These are phyloP conservation scores for Pythium vanterpoolii DNA, from an alignment of 352 stramenopile genomes.

Conservation along the genomic window DNA sequence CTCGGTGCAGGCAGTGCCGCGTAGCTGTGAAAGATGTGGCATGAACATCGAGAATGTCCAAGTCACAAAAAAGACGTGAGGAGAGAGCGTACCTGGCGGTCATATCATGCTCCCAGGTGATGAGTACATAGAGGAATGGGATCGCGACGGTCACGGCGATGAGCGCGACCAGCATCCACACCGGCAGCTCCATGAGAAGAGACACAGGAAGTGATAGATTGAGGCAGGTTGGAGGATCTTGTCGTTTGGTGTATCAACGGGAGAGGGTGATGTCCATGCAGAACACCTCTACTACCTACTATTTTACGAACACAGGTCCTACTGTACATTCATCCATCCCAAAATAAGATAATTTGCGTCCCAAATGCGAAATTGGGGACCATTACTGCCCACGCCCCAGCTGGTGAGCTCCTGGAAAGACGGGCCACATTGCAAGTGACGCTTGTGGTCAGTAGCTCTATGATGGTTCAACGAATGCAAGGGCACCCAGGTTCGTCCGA, in stretches of 20 bases:
- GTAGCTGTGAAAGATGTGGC: slow-evolving; percentile 30
- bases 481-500: background rate
- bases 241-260: background rate
- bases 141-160: slow-evolving; percentile 49
- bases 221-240: slow-evolving; percentile 7
- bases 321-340: background rate
- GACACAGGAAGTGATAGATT: too few relatives aligned
- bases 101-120: slow-evolving; percentile 81
- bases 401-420: slow-evolving; percentile 10
- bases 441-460: background rate
- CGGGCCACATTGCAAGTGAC: background rate
- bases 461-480: background rate
- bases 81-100: slow-evolving; percentile 38
- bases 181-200: slow-evolving; percentile 24
- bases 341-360: background rate
- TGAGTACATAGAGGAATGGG: slow-evolving; percentile 59
- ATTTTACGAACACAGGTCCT: background rate
- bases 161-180: slow-evolving; percentile 37
- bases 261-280: background rate
- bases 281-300: background rate
- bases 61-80: too few relatives aligned
- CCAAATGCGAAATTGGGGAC: background rate
- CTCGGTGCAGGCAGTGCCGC: slow-evolving; percentile 53
- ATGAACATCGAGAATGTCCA: background rate
- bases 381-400: slow-evolving; percentile 6